phyloP scores from a whole-genome alignment of 768 basidiomycete species.

The Boletus rubescentipes region DNA sequence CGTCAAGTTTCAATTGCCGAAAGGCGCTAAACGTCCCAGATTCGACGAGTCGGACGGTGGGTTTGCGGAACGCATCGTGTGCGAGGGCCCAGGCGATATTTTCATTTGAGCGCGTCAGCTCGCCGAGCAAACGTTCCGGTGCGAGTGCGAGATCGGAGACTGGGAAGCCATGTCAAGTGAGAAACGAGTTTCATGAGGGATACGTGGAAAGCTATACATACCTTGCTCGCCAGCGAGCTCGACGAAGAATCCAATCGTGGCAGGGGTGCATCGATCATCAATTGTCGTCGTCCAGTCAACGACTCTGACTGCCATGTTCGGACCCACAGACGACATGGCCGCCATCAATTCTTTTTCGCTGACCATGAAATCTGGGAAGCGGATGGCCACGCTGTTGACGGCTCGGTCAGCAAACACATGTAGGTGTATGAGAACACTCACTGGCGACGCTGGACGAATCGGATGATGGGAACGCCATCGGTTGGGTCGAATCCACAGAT shows the following conservation, averaged over 20 bases:
- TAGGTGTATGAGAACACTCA: background rate
- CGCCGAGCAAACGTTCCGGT: constrained; percentile 5
- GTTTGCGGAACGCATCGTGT: background rate
- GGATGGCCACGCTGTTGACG: constrained; percentile 1
- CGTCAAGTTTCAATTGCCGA: constrained; percentile 8
- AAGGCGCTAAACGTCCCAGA: constrained; percentile 22
- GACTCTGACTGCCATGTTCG: background rate
- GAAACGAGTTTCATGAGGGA: background rate
- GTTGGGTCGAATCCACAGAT: constrained; percentile 18
- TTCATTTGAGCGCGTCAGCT: background rate
- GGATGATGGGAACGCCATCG: constrained; percentile 19
- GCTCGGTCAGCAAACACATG: background rate
- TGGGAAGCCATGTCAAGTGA: too few relatives aligned
- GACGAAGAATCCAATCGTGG: constrained; percentile 7
- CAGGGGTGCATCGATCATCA: background rate
- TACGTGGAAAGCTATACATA: background rate
- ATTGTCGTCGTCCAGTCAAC: constrained; percentile 13
- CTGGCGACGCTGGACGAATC: constrained; percentile 16
- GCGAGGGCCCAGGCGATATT: background rate
- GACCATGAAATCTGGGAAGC: constrained; percentile 8
- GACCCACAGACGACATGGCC: background rate
- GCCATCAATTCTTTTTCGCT: constrained; percentile 9
- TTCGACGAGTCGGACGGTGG: constrained; percentile 20
- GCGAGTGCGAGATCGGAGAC: background rate
- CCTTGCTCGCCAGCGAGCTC: background rate